Percentiles rank a stretch among this genome's conserved stretches.
Conservation (phyloP, 2,329 filamentous ascomycete species). For the Neoascochyta sp. region DNA sequence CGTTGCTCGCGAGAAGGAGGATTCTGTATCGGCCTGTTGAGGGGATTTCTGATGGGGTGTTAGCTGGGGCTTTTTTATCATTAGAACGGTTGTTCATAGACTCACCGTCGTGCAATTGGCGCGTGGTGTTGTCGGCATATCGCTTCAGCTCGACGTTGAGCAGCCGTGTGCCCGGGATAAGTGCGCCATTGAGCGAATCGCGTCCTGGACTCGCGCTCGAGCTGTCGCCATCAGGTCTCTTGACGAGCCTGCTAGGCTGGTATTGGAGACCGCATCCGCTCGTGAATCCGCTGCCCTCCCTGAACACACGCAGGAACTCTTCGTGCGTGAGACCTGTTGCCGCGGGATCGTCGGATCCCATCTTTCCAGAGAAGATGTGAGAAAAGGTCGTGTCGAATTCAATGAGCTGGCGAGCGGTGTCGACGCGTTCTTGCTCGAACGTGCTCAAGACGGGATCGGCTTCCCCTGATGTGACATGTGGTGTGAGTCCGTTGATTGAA, state of each 20-base stretch:
- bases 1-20: background rate
- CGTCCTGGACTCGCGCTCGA: background rate
- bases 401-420: conserved; percentile 46
- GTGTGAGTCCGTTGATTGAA: conserved; percentile 49
- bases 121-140: background rate
- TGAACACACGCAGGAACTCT: background rate
- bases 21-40: background rate
- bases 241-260: conserved; percentile 1
- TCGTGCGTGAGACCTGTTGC: background rate
- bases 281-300: background rate
- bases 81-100: too few species aligned
- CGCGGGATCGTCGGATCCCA: background rate
- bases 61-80: too few species aligned
- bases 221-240: background rate
- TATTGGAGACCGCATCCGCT: conserved; percentile 1
- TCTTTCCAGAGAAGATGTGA: background rate
- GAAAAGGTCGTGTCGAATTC: conserved; percentile 46
- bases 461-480: conserved; percentile 33
- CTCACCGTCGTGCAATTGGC: conserved; percentile 1
- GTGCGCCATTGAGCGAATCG: background rate
- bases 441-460: conserved; percentile 46
- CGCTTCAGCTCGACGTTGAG: conserved; percentile 1
- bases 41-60: background rate
- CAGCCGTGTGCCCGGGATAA: conserved; percentile 1
- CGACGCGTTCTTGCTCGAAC: conserved; percentile 56